Evolutionary conservation across 768 basidiomycete species (phyloP).

Genomic region (Suillus bovinus): DNA sequence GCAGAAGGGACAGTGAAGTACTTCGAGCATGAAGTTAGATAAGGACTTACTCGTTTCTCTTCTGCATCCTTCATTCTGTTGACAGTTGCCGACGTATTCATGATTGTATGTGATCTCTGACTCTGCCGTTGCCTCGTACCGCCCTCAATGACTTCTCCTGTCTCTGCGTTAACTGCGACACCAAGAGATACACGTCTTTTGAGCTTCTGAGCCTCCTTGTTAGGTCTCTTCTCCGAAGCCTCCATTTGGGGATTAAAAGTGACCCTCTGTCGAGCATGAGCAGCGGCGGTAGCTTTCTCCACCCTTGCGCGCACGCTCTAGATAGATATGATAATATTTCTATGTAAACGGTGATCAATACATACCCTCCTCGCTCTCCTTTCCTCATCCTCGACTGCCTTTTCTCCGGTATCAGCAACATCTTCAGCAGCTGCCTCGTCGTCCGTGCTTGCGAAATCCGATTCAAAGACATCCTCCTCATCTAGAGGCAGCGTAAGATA

Average conservation of each 20-base stretch:
- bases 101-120: slow-evolving; percentile 64
- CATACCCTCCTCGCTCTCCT: slow-evolving; percentile 36
- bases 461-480: slow-evolving; percentile 80
- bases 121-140: slow-evolving; percentile 51
- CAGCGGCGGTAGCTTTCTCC: slow-evolving; percentile 64
- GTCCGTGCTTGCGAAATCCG: slow-evolving; percentile 86
- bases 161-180: slow-evolving; percentile 56
- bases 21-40: background rate
- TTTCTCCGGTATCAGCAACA: slow-evolving; percentile 55
- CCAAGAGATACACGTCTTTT: slow-evolving; percentile 58
- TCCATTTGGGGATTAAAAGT: slow-evolving; percentile 64
- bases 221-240: slow-evolving; percentile 30
- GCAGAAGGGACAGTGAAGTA: slow-evolving; percentile 1
- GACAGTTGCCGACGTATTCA: slow-evolving; percentile 68
- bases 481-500: slow-evolving; percentile 42
- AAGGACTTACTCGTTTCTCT: slow-evolving; percentile 50
- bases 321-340: background rate
- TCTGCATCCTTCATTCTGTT: slow-evolving; percentile 64
- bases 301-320: slow-evolving; percentile 57
- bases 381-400: slow-evolving; percentile 60
- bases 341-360: background rate
- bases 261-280: slow-evolving; percentile 63
- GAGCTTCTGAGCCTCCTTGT: slow-evolving; percentile 20
- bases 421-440: slow-evolving; percentile 59
- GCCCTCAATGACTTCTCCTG: slow-evolving; percentile 53